phyloP scores from a whole-genome alignment of 148 eudicot genomes.

The Hydrangea macrophylla region DNA sequence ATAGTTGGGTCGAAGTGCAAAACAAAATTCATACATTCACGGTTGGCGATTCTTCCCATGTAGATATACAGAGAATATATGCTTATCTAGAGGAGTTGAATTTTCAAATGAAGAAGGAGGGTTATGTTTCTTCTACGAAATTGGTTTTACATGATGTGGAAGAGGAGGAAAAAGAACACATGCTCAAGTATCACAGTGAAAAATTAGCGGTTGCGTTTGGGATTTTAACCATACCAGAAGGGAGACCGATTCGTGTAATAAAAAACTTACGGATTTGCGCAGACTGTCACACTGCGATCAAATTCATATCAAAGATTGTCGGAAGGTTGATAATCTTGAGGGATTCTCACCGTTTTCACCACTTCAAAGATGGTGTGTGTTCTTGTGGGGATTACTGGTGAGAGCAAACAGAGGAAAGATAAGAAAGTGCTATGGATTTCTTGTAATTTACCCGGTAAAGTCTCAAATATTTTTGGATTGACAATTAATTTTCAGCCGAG shows the following conservation, averaged over 20 bases:
- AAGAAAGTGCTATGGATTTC: not conserved
- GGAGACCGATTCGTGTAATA: conserved; percentile 45
- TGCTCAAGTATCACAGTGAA: conserved; percentile 55
- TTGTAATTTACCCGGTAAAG: not conserved
- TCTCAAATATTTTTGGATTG: not conserved
- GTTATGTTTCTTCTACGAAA: conserved; percentile 31
- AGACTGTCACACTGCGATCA: conserved; percentile 50
- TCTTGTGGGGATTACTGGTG: conserved; percentile 60
- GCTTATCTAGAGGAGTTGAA: conserved; percentile 41
- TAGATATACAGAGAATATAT: conserved; percentile 33
- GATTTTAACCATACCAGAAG: conserved; percentile 29
- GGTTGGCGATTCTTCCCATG: conserved; percentile 39
- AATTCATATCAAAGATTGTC: conserved; percentile 43
- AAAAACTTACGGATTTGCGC: conserved; percentile 47
- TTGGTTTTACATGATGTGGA: conserved; percentile 49
- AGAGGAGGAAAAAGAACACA: conserved; percentile 48
- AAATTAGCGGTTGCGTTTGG: conserved; percentile 48
- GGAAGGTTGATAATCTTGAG: conserved; percentile 42
- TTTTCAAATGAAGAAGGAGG: conserved; percentile 37
- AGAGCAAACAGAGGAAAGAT: conserved; percentile 9
- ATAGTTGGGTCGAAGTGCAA: conserved; percentile 54
- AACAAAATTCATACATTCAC: conserved; percentile 44
- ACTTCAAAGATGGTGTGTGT: conserved; percentile 41
- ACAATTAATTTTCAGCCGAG: not conserved
- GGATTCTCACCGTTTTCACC: conserved; percentile 51